Evolutionary conservation across 441 rosid species (phyloP).

Genomic region (Erodium texanum): DNA sequence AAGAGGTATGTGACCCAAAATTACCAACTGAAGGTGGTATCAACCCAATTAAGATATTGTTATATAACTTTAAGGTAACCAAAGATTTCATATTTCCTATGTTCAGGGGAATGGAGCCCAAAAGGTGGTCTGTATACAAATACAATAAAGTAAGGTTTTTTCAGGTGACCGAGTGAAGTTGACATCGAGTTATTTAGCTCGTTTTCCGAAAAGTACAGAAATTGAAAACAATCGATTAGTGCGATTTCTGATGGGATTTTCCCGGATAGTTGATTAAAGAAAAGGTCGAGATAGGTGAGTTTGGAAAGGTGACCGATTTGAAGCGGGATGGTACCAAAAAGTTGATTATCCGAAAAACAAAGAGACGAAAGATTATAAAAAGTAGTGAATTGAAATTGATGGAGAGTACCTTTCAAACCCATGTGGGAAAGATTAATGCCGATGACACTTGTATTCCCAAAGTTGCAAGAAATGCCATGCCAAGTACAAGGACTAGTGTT

Average conservation of each 20-base stretch:
- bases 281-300: conserved; percentile 30
- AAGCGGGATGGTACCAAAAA: conserved; percentile 26
- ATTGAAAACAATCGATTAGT: too few species aligned
- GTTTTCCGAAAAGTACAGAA: too few species aligned
- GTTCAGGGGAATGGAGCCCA: neutral
- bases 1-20: too few species aligned
- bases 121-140: neutral
- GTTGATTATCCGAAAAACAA: conserved; percentile 21
- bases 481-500: conserved; percentile 19
- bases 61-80: neutral
- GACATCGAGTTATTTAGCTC: neutral
- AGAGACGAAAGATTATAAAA: conserved; percentile 23
- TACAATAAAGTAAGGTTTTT: neutral
- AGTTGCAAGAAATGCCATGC: conserved; percentile 30
- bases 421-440: conserved; percentile 26
- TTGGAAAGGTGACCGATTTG: conserved; percentile 24
- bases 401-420: conserved; percentile 29
- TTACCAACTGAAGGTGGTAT: conserved; percentile 19
- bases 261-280: neutral
- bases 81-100: neutral
- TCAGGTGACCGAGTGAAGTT: neutral
- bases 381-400: conserved; percentile 20
- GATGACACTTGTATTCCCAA: conserved; percentile 4
- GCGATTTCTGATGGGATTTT: too few species aligned
- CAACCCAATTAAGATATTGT: neutral